Percentiles rank a stretch among this genome's conserved stretches.
These are phyloP conservation scores for Roridomyces roridus DNA, from an alignment of 768 basidiomycete genomes.

Conservation along the genomic window DNA sequence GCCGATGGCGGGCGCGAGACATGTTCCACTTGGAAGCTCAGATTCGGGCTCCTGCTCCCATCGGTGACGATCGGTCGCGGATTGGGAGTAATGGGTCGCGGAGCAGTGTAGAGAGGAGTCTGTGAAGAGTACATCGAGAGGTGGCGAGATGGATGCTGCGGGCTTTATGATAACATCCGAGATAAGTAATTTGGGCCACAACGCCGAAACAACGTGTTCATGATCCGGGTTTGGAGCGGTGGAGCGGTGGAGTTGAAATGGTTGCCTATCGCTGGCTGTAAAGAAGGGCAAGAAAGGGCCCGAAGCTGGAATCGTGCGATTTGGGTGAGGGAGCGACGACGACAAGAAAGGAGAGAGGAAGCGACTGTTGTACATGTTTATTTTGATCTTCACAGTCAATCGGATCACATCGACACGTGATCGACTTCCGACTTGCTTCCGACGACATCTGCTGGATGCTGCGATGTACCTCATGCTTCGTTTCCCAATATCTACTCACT, in stretches of 20 bases:
- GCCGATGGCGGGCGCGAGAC: slow-evolving; percentile 30
- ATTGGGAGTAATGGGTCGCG: slow-evolving; percentile 1
- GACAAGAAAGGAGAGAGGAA: too few species aligned
- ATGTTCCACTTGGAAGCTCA: slow-evolving; percentile 22
- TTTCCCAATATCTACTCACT: too few species aligned
- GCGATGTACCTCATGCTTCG: too few species aligned
- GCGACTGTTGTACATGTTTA: too few species aligned
- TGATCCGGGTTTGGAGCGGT: slow-evolving; percentile 13
- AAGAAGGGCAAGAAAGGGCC: too few species aligned
- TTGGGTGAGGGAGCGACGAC: too few species aligned
- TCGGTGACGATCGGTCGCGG: slow-evolving; percentile 6
- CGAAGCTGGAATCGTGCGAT: too few species aligned
- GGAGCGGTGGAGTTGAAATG: background rate
- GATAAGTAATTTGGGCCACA: slow-evolving; percentile 13
- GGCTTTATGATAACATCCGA: slow-evolving; percentile 4
- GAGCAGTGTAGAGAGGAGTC: slow-evolving; percentile 7
- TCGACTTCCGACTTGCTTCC: too few species aligned
- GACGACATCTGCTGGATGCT: too few species aligned
- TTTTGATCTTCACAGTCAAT: too few species aligned
- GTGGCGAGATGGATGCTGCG: background rate
- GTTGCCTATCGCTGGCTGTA: too few species aligned
- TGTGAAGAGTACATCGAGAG: slow-evolving; percentile 6
- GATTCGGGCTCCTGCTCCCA: slow-evolving; percentile 20
- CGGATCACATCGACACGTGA: too few species aligned
- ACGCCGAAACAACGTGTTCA: slow-evolving; percentile 20